Percentiles rank a stretch among this genome's conserved stretches.
These are phyloP conservation scores for Bonia amplexicaulis DNA, from an alignment of 176 grass and related monocot species.

Conservation along the genomic window DNA sequence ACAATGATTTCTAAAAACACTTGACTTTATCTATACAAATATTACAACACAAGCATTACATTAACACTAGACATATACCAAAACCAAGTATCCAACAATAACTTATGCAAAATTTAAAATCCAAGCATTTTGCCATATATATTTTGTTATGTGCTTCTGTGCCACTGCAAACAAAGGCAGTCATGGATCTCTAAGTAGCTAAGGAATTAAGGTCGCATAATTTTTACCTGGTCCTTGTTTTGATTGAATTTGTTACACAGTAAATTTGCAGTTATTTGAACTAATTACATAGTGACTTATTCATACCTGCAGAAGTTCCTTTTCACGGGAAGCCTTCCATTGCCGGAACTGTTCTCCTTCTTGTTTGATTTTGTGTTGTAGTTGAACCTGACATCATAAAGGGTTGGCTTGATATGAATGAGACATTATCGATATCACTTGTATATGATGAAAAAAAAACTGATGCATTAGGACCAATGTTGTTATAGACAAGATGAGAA, in stretches of 20 bases:
- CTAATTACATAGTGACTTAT: not conserved
- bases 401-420: not conserved
- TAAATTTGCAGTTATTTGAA: conserved; percentile 10
- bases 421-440: not conserved
- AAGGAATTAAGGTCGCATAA: not conserved
- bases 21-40: conserved; percentile 2
- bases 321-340: conserved; percentile 96
- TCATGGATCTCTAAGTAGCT: not conserved
- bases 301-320: conserved; percentile 89
- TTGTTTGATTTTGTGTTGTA: conserved; percentile 99
- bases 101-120: not conserved
- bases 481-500: not conserved
- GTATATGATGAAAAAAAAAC: not conserved
- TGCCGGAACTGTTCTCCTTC: conserved; percentile 92
- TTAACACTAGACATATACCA: not conserved
- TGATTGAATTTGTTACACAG: not conserved
- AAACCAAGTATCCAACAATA: not conserved
- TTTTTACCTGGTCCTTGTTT: not conserved
- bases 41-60: conserved; percentile 11
- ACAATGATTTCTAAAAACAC: not conserved
- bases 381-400: conserved; percentile 68
- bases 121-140: not conserved
- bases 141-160: not conserved
- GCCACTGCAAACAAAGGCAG: not conserved
- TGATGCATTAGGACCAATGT: not conserved